phyloP scores from a whole-genome alignment of 164 flowering plant species.

The Euptelea pleiosperma region DNA sequence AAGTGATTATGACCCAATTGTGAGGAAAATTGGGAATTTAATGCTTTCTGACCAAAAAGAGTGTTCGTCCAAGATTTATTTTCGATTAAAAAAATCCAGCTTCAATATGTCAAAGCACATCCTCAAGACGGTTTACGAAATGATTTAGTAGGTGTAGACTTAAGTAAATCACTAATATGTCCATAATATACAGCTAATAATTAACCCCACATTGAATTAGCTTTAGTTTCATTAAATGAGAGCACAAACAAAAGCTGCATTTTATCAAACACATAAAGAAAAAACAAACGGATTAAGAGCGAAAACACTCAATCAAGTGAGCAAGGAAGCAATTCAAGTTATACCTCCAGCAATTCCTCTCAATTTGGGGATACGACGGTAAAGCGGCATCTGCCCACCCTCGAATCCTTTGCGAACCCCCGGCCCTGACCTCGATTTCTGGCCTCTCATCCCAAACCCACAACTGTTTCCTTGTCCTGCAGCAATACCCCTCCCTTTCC shows the following conservation, averaged over 20 bases:
- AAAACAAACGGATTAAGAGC: not conserved
- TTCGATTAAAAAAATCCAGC: no score
- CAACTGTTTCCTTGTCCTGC: constrained; percentile 94
- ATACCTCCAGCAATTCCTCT: constrained; percentile 97
- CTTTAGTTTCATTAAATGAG: not conserved
- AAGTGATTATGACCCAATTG: no score
- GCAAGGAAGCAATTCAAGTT: not conserved
- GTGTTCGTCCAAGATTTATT: no score
- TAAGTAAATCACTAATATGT: no score
- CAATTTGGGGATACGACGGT: constrained; percentile 79
- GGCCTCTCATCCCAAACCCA: constrained; percentile 99
- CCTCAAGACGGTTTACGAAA: no score
- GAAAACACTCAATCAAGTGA: not conserved
- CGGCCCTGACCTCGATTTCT: constrained; percentile 93
- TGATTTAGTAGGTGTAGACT: no score
- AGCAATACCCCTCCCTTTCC: constrained; percentile 81
- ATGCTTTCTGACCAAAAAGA: no score
- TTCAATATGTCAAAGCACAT: no score
- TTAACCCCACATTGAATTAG: no score
- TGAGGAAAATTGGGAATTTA: no score
- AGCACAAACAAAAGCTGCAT: constrained; percentile 2
- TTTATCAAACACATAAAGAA: not conserved
- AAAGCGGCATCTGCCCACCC: constrained; percentile 95
- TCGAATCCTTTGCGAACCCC: constrained; percentile 82
- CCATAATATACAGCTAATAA: no score